These are phyloP conservation scores for Syzygium oleosum DNA, from an alignment of 345 rosid genomes.

Conservation along the genomic window DNA sequence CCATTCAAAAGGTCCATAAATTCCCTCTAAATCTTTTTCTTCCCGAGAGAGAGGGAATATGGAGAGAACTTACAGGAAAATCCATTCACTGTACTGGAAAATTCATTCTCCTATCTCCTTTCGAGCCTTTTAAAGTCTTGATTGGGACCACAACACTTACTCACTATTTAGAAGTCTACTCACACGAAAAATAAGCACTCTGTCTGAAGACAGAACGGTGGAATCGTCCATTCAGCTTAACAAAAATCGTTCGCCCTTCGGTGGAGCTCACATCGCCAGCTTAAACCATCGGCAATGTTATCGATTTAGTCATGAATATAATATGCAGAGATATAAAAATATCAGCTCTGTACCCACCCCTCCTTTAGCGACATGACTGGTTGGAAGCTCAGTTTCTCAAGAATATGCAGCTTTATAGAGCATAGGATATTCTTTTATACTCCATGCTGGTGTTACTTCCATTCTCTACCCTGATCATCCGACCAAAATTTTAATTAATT, in stretches of 20 bases:
- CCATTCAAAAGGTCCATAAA: too few species aligned
- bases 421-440: neutral
- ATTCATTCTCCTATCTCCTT: too few species aligned
- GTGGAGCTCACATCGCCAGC: neutral
- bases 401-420: neutral
- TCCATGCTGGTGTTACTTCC: neutral
- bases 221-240: neutral
- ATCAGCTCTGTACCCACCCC: neutral
- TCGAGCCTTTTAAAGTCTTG: too few species aligned
- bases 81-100: accelerated
- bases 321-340: neutral
- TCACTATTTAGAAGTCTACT: neutral
- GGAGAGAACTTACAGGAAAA: too few species aligned
- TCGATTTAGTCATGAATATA: neutral
- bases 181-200: neutral
- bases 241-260: neutral
- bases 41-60: too few species aligned
- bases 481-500: neutral
- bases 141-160: too few species aligned
- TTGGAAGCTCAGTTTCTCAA: neutral
- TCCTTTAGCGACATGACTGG: neutral
- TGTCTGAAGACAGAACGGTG: neutral
- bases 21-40: too few species aligned
- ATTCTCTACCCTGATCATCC: neutral
- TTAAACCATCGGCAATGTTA: neutral